Evolutionary conservation across 345 rosid species (phyloP).

Genomic region (Euphorbia lathyris): DNA sequence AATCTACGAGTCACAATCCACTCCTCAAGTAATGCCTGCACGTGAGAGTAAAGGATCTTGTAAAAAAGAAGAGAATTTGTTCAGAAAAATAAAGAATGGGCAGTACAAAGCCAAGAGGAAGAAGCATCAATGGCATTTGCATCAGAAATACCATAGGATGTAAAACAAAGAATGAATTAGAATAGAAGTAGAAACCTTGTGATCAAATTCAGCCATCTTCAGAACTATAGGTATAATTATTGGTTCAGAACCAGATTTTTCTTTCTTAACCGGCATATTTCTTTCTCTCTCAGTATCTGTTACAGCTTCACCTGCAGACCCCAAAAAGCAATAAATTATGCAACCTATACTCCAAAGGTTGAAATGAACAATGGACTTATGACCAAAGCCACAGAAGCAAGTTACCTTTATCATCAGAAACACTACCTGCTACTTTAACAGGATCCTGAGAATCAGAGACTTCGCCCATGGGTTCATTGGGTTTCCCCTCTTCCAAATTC

Average conservation of each 20-base stretch:
- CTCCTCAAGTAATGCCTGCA: conserved; percentile 92
- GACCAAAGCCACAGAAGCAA: conserved; percentile 5
- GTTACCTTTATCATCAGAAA: conserved; percentile 39
- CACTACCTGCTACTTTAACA: conserved; percentile 36
- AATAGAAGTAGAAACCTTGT: conserved; percentile 51
- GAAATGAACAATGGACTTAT: neutral
- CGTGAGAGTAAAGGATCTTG: neutral
- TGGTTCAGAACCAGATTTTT: conserved; percentile 71
- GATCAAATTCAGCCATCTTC: conserved; percentile 95
- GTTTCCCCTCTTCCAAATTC: conserved; percentile 24
- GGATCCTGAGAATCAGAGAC: conserved; percentile 35
- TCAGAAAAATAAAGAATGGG: neutral
- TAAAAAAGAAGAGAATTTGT: conserved; percentile 1
- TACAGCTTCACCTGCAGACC: conserved; percentile 41
- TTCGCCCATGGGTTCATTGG: conserved; percentile 36
- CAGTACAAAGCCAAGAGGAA: conserved; percentile 7
- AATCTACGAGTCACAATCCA: conserved; percentile 68
- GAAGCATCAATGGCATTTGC: conserved; percentile 6
- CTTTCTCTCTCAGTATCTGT: conserved; percentile 33
- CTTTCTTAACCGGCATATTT: conserved; percentile 35
- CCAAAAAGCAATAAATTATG: conserved; percentile 17
- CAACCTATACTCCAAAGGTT: conserved; percentile 1
- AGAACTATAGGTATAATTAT: conserved; percentile 79
- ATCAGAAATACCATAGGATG: neutral
- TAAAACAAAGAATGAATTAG: neutral